A percentile compares a stretch with the other conserved stretches of the same genome.
Conservation (phyloP, 2,329 filamentous ascomycete genomes). For the Fusarium sublunatum region DNA sequence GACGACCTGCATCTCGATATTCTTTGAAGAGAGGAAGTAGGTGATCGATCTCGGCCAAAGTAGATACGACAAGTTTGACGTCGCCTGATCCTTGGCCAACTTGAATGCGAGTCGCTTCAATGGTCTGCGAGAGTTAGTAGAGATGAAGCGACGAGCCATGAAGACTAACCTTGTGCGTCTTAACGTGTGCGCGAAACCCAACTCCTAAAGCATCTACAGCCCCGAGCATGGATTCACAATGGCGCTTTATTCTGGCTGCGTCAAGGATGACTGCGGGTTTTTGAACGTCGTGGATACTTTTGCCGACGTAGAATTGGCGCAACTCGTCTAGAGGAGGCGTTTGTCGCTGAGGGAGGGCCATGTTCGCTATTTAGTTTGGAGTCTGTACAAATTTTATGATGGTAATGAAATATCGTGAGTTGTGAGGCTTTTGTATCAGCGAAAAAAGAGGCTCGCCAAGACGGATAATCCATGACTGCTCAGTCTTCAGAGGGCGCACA, state of each 20-base stretch:
- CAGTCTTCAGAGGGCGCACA: no score
- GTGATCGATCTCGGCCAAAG: slow-evolving; percentile 67
- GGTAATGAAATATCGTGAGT: background rate
- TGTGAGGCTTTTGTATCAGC: background rate
- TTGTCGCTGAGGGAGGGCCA: slow-evolving; percentile 41
- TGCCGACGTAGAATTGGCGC: slow-evolving; percentile 45
- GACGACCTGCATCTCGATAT: slow-evolving; percentile 38
- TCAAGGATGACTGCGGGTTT: slow-evolving; percentile 69
- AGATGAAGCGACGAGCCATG: fast-evolving
- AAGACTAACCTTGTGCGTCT: slow-evolving; percentile 69
- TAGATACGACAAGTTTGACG: slow-evolving; percentile 70
- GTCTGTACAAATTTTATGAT: no score
- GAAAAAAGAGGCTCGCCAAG: no score
- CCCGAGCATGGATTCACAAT: slow-evolving; percentile 68
- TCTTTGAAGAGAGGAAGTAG: slow-evolving; percentile 62
- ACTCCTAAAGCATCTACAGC: slow-evolving; percentile 61
- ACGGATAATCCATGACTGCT: no score
- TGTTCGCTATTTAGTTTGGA: background rate
- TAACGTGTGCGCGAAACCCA: slow-evolving; percentile 71
- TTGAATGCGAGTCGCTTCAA: slow-evolving; percentile 65
- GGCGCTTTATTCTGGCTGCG: slow-evolving; percentile 60
- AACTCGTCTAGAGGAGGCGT: slow-evolving; percentile 27
- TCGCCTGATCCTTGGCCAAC: slow-evolving; percentile 55
- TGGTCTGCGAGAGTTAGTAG: slow-evolving; percentile 55
- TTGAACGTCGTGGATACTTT: slow-evolving; percentile 52